A percentile compares a stretch with the other conserved stretches of the same genome.
Conservation (phyloP, 805 yeast genomes). For the Starmera dryadoides region DNA sequence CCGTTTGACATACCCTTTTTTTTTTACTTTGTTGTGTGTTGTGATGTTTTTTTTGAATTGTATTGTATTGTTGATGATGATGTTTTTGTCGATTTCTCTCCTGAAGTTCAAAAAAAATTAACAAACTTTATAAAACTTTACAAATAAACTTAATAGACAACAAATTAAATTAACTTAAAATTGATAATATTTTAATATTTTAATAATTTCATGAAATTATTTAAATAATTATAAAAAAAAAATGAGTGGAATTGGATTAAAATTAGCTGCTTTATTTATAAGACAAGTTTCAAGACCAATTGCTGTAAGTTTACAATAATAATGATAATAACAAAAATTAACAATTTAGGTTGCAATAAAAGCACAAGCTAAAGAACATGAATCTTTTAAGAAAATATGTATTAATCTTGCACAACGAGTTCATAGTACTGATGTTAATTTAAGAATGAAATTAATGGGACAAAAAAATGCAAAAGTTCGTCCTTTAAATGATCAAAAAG, state of each 20-base stretch:
- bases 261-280: slow-evolving; percentile 62
- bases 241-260: slow-evolving; percentile 76
- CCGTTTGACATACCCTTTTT: slow-evolving; percentile 3
- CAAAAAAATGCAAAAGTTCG: slow-evolving; percentile 42
- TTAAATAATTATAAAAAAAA: too few species aligned
- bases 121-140: too few species aligned
- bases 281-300: slow-evolving; percentile 77
- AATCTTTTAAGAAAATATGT: slow-evolving; percentile 52
- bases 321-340: slow-evolving; percentile 1
- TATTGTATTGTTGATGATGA: neutral
- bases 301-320: slow-evolving; percentile 33
- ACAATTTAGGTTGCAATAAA: slow-evolving; percentile 48
- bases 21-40: too few species aligned
- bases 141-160: too few species aligned
- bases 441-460: slow-evolving; percentile 46
- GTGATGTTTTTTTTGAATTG: neutral
- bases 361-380: slow-evolving; percentile 69
- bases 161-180: too few species aligned
- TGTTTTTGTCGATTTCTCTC: neutral
- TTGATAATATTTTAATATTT: too few species aligned
- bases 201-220: too few species aligned
- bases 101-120: too few species aligned
- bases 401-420: slow-evolving; percentile 65
- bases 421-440: slow-evolving; percentile 55
- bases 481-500: slow-evolving; percentile 76